phyloP scores from a whole-genome alignment of 208 protist species.

The Leishmania tarentolae region DNA sequence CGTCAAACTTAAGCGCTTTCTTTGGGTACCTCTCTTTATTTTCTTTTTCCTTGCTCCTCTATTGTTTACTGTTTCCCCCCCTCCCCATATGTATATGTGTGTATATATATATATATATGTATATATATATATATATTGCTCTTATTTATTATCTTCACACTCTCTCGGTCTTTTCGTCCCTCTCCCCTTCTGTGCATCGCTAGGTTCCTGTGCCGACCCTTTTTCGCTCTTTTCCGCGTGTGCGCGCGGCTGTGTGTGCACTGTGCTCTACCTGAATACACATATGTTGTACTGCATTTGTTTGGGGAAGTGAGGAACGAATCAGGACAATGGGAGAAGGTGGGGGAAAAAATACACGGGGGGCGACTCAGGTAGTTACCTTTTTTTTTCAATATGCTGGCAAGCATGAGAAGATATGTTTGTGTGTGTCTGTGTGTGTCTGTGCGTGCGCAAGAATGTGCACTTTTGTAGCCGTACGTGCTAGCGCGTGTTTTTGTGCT shows the following conservation, averaged over 20 bases:
- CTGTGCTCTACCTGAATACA: too few relatives aligned
- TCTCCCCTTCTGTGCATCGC: neutral
- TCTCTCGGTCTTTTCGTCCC: neutral
- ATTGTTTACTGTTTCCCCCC: neutral
- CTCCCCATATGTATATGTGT: too few relatives aligned
- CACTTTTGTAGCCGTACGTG: neutral
- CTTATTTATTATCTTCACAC: neutral
- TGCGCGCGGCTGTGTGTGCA: neutral
- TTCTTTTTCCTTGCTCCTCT: neutral
- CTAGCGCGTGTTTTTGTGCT: neutral
- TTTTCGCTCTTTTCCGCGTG: neutral
- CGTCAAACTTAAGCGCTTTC: neutral
- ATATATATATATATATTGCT: too few relatives aligned
- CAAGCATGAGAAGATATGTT: neutral
- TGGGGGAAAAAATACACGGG: too few relatives aligned
- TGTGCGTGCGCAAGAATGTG: neutral
- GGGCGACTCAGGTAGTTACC: too few relatives aligned
- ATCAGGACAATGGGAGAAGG: neutral
- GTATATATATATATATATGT: too few relatives aligned
- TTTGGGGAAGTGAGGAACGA: neutral
- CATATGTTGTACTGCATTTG: too few relatives aligned
- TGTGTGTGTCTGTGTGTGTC: neutral
- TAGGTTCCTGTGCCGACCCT: neutral
- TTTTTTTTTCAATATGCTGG: neutral
- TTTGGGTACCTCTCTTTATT: neutral